Percentiles rank a stretch among this genome's conserved stretches.
These are phyloP conservation scores for Aspergillus versicolor DNA, from an alignment of 2,329 filamentous ascomycete species.

Conservation along the genomic window DNA sequence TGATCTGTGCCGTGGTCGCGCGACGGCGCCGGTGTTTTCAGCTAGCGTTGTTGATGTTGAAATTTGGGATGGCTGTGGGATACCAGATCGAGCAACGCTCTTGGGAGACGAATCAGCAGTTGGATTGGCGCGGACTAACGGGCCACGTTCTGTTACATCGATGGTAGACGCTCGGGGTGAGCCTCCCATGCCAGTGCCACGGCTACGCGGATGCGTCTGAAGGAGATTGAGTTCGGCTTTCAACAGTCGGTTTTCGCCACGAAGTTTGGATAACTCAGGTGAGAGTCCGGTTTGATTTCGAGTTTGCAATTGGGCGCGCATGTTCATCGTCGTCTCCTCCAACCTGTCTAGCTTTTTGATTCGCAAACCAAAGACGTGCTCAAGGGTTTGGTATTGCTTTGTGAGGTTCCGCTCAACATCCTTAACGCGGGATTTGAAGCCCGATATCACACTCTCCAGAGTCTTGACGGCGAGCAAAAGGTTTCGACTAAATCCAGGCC, in stretches of 20 bases:
- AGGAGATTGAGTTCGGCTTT: constrained; percentile 68
- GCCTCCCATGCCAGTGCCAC: constrained; percentile 35
- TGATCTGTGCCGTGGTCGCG: constrained; percentile 22
- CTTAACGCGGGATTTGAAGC: constrained; percentile 78
- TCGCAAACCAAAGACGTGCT: constrained; percentile 74
- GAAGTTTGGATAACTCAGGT: constrained; percentile 59
- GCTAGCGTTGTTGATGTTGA: constrained; percentile 33
- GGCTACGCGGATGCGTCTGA: constrained; percentile 61
- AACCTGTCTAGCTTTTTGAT: constrained; percentile 84
- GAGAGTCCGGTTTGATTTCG: constrained; percentile 33
- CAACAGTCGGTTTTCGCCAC: constrained; percentile 60
- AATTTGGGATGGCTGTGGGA: constrained; percentile 35
- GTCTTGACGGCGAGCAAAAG: constrained; percentile 82
- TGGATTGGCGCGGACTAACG: constrained; percentile 56
- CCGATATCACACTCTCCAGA: constrained; percentile 74
- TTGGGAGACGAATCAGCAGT: constrained; percentile 42
- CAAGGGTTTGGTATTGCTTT: constrained; percentile 84
- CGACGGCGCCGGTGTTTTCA: constrained; percentile 28
- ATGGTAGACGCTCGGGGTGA: constrained; percentile 29
- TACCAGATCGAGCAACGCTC: constrained; percentile 30
- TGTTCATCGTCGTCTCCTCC: constrained; percentile 73
- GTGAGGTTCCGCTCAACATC: constrained; percentile 85
- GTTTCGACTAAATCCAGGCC: constrained; percentile 84
- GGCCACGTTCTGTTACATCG: constrained; percentile 40
- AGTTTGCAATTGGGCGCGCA: constrained; percentile 36